These are phyloP conservation scores for Scutellaria barbata DNA, from an alignment of 257 asterid species.

Conservation along the genomic window DNA sequence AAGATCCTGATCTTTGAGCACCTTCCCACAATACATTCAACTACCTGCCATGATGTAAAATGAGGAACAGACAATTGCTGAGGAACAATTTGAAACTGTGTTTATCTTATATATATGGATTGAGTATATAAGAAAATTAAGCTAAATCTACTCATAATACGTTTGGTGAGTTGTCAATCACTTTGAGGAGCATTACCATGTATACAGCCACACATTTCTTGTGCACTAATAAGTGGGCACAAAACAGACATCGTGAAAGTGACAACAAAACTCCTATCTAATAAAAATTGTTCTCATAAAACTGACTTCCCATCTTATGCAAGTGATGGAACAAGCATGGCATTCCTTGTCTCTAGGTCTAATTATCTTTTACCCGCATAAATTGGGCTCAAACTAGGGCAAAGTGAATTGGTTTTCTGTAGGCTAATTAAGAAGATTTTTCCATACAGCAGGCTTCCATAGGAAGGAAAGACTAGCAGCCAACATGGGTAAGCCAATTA, in stretches of 20 bases:
- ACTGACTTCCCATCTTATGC: conserved; percentile 16
- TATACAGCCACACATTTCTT: too few relatives aligned
- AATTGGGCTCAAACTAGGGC: too few relatives aligned
- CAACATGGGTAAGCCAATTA: neutral
- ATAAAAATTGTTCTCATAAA: conserved; percentile 5
- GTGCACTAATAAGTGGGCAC: conserved; percentile 18
- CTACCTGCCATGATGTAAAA: conserved; percentile 53
- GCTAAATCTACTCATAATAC: conserved; percentile 11
- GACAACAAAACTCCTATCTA: conserved; percentile 20
- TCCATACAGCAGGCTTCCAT: neutral
- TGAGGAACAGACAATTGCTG: conserved; percentile 19
- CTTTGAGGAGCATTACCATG: conserved; percentile 24
- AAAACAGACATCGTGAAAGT: conserved; percentile 19
- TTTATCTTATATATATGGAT: too few relatives aligned
- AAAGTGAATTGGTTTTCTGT: too few relatives aligned
- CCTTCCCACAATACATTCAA: conserved; percentile 45
- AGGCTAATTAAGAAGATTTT: too few relatives aligned
- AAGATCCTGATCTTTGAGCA: conserved; percentile 40
- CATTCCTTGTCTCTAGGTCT: conserved; percentile 12
- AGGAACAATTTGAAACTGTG: too few relatives aligned
- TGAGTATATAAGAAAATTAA: neutral
- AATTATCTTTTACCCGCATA: too few relatives aligned
- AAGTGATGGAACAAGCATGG: neutral
- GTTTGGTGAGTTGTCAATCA: conserved; percentile 35
- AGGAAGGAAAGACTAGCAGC: neutral